Evolutionary conservation across 2,329 filamentous ascomycete genomes (phyloP).

Genomic region (Calonectria hongkongensis): DNA sequence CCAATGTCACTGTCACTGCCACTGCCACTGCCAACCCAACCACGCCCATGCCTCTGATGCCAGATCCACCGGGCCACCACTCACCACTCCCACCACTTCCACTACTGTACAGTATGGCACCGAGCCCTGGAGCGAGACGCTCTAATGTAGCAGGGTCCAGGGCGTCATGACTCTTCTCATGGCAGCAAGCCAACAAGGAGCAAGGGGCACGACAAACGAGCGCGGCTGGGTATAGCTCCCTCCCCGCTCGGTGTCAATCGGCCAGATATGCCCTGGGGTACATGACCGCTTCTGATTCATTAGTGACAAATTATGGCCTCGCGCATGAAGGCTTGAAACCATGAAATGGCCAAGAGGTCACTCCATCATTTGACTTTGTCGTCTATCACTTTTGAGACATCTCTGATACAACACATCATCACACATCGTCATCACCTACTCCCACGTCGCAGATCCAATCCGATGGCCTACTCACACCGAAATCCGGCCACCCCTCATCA

Average conservation of each 20-base stretch:
- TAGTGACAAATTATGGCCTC: conserved; percentile 11
- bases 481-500: conserved; percentile 32
- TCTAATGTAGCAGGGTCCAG: conserved; percentile 32
- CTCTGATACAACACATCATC: conserved; percentile 36
- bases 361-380: conserved; percentile 22
- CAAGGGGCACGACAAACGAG: conserved; percentile 29
- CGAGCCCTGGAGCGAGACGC: conserved; percentile 30
- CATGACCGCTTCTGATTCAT: conserved; percentile 21
- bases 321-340: conserved; percentile 6
- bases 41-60: conserved; percentile 20
- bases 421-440: conserved; percentile 28
- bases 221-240: conserved; percentile 21
- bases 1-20: conserved; percentile 23
- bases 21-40: conserved; percentile 29
- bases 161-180: conserved; percentile 21
- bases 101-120: conserved; percentile 25
- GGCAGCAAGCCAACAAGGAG: conserved; percentile 30
- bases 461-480: conserved; percentile 28
- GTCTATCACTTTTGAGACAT: conserved; percentile 13
- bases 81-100: conserved; percentile 37
- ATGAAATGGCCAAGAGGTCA: not conserved
- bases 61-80: conserved; percentile 37
- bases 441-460: conserved; percentile 30
- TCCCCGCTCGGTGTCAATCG: conserved; percentile 12
- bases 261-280: conserved; percentile 21